Evolutionary conservation across 192 early-diverging fungal genomes (phyloP), one percentile per base, ranked within the genome.

Genomic region (Coemansia sp.): DNA sequence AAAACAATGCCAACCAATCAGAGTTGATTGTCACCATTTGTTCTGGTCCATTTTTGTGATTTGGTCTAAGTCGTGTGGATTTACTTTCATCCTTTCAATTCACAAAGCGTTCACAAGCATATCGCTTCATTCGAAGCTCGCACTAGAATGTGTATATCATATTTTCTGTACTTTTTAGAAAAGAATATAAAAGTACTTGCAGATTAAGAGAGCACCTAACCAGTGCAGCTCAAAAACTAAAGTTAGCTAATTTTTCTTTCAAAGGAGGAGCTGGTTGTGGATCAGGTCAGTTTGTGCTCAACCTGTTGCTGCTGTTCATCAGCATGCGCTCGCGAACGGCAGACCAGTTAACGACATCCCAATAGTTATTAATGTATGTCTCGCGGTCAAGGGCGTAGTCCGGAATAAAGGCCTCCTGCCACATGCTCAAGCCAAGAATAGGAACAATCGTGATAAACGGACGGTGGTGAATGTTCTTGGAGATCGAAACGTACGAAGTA

Each of bases 351-450:
- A 85, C 62, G 16, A 63, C 66, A 18, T 85, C 67, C 79, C 80
- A 85, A 67, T 82, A 85, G 62, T 70, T 70, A 16, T 59, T 43
- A 51, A 85, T 68, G 39, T 85, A 85, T 8, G 69, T 42, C 11
- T 63, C 65, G 45, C 74, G 67, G 19, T 85, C 74, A 55, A 82
- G 54, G 1, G 49, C 73, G 37, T 85, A 85, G 68, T 85, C 77
- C 9, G 69, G 76, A 54, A 85, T 21, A 46, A 61, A 85, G 7
- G 84, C 73, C 57, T 85, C 77, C 60, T 85, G 77, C 84, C 84
- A 85, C 80, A 85, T 82, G 71, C 72, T 85, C 9, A 85, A 67
- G 0, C 73, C 70, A 32, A 85, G 71, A 15, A 85, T 59, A 0
- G 84, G 84, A 15, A 68, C 56, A 48, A 73, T 63, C 61, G 63